These are phyloP conservation scores for Pisolithus microcarpus DNA, from an alignment of 768 basidiomycete genomes.

Conservation along the genomic window DNA sequence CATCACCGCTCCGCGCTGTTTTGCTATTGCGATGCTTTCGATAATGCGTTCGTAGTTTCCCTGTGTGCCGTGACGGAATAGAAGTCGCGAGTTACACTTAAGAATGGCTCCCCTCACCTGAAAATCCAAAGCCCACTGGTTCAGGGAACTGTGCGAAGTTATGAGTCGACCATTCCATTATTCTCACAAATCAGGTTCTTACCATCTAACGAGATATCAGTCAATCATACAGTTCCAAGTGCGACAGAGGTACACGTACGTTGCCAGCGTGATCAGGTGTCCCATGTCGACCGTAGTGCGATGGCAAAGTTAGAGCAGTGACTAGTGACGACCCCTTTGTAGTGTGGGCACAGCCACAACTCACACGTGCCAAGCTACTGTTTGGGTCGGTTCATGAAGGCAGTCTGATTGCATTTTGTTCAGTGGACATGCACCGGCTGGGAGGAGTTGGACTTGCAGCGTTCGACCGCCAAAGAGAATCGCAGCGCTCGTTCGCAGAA, in stretches of 20 bases:
- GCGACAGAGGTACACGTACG: constrained; percentile 41
- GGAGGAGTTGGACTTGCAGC: constrained; percentile 85
- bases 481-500: constrained; percentile 70
- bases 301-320: too few relatives aligned
- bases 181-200: not conserved
- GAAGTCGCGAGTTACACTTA: not conserved
- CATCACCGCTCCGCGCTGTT: constrained; percentile 78
- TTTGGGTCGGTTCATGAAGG: too few relatives aligned
- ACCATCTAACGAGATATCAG: constrained; percentile 19
- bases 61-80: constrained; percentile 30
- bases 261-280: constrained; percentile 82
- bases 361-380: too few relatives aligned
- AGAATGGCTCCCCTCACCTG: constrained; percentile 43
- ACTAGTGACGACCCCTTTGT: not conserved
- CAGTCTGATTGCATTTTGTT: not conserved
- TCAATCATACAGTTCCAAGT: not conserved
- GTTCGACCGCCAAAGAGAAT: constrained; percentile 81
- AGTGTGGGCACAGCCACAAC: too few relatives aligned
- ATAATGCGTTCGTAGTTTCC: constrained; percentile 92
- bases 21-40: constrained; percentile 81
- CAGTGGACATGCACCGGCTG: constrained; percentile 51
- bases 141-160: constrained; percentile 61
- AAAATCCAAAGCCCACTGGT: constrained; percentile 97
- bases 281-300: constrained; percentile 43
- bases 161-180: not conserved